Evolutionary conservation across 805 yeast genomes (phyloP), one percentile per base, ranked within the genome.

Genomic region (Crinitomyces ghanaensis): DNA sequence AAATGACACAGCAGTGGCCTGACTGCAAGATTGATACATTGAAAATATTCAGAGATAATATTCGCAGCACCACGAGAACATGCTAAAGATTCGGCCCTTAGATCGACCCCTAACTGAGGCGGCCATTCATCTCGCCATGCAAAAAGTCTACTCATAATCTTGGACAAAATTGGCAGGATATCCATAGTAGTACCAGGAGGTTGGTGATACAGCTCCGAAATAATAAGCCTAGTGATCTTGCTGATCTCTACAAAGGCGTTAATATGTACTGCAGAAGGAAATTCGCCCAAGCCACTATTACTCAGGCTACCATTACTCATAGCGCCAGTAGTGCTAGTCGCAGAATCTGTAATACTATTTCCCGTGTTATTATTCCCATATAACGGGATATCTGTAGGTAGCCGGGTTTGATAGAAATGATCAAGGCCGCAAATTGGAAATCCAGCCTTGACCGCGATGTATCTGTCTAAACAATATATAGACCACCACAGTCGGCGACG

Each of bases 401-500:
- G 28, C 1, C 29, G 34, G 1, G 50, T 36, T 4, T 37, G 28
- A 3, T 43, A 36, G 8, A 33, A 33, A n/a, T 38, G 42, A 12
- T 45, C 48, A 12, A 37, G 32, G 7, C 44, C 30, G 1, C 43
- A 33, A 1, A 42, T 31, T 8, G 50, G 50, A 17, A 45, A 35
- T 2, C 50, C 50, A 19, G 37, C 34, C 29, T 46, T 45, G 18
- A 48, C 45, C 12, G 46, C 33, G 4, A 42, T 28, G 23, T 42
- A 46, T 7, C 46, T 30, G 28, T 46, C 50, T 19, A 41, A 13
- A 19, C 34, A 37, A 22, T 40, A 46, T 3, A 44, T 37, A 7
- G 50, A 40, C 50, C 50, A 46, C 46, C 47, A 46, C 7, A 46
- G 30, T 9, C 50, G 22, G 5, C 50, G 24, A 9, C 48, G 27